Conservation (phyloP, 306 rosid genomes). For the Castanospermum australe region DNA sequence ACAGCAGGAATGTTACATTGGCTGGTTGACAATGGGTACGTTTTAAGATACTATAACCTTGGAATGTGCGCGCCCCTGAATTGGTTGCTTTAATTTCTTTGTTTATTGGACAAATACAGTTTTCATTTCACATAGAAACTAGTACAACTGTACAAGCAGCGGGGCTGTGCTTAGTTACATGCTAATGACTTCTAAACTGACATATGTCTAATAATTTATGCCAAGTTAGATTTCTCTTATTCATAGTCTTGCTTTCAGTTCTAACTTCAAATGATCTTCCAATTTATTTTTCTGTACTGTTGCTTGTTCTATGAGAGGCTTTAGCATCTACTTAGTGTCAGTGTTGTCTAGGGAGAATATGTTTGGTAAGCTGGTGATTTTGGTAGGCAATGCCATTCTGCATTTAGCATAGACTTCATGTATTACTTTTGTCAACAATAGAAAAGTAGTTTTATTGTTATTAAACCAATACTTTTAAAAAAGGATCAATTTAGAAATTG, state of each 20-base stretch:
- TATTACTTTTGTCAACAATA: too few species aligned
- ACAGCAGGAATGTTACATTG: constrained; percentile 97
- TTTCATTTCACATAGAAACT: constrained; percentile 6
- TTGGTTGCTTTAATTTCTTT: constrained; percentile 1
- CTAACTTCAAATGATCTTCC: not conserved
- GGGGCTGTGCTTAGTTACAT: not conserved
- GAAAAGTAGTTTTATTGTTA: too few species aligned
- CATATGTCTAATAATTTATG: not conserved
- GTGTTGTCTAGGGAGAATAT: not conserved
- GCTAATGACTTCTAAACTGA: not conserved
- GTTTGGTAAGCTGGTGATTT: not conserved
- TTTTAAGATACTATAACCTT: constrained; percentile 9
- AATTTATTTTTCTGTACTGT: not conserved
- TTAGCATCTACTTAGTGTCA: not conserved
- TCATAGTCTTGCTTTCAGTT: not conserved
- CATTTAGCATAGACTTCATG: not conserved
- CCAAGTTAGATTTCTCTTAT: not conserved
- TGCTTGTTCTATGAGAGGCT: not conserved
- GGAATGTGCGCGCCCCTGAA: constrained; percentile 7
- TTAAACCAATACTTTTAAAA: too few species aligned
- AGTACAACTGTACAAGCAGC: not conserved
- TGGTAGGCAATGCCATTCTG: not conserved
- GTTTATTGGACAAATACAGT: not conserved
- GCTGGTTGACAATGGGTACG: constrained; percentile 91
- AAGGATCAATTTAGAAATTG: too few species aligned